Base-by-base conservation (phyloP, 768 basidiomycete genomes). In the Kwoniella dejecticola region DNA sequence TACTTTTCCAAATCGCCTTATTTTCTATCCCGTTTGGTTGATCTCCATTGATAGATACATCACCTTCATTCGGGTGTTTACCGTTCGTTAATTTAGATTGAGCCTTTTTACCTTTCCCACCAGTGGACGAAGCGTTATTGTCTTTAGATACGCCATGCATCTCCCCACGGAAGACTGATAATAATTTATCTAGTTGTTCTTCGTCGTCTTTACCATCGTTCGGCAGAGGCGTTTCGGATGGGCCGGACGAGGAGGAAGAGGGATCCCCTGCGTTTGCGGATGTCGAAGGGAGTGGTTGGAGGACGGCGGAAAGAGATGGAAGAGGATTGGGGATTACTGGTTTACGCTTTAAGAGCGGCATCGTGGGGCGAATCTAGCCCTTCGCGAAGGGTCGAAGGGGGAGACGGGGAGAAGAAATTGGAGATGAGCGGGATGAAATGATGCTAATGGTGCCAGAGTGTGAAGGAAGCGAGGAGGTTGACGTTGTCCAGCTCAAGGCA, bases 201-300 rank as follows among this genome's bases (percentile, higher is more conserved):
- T 78, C 70, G 66, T 79, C 63, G 74, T 77, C 52, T 70, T 76
- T 57, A 64, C 75, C 57, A 75, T 77, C 44, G 66, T 79, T 77
- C 19, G 40, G 57, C 2, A 46, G n/a, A 19, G 61, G 12, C 17
- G 46, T 46, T 21, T 13, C 33, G 15, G 27, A 48, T 13, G 27
- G 30, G 27, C 44, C 40, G 2, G 59, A 40, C 27, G 45, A 12
- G 11, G 33, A 21, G 13, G 48, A 24, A 23, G 67, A 46, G 13
- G 60, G 53, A 29, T 62, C 44, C 44, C 45, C 38, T 41, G 68
- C n/a, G n/a, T n/a, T 29, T 30, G 48, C 10, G 29, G 55, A 30
- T 7, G 49, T 48, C 7, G 42, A 57, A 21, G 60, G 47, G 27
- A 67, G 24, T 8, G 75, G 69, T 56, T 70, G 71, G 19, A 77